Conservation (phyloP, 1,284 basidiomycete genomes). For the Ustilago sp. region DNA sequence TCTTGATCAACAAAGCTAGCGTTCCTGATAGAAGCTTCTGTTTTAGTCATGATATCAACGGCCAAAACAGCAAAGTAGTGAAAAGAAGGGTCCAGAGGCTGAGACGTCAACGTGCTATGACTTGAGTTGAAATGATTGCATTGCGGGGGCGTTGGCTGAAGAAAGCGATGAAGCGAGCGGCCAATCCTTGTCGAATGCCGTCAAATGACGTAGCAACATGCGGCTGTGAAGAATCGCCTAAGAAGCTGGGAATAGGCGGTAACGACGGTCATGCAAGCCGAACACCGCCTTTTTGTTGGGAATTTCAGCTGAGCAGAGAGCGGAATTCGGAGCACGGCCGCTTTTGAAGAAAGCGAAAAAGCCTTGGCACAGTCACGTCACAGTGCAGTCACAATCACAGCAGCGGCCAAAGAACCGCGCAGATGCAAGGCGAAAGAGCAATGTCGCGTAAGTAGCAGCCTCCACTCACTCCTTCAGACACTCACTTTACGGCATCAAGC, state of each 20-base stretch:
- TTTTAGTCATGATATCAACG: neutral
- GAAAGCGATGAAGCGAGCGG: neutral
- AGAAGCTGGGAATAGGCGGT: neutral
- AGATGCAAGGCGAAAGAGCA: neutral
- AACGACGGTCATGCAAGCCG: neutral
- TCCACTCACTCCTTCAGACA: slow-evolving; percentile 11
- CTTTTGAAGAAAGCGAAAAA: neutral
- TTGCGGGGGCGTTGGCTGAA: neutral
- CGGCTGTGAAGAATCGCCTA: slow-evolving; percentile 6
- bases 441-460: slow-evolving; percentile 6
- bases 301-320: slow-evolving; percentile 3
- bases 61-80: neutral
- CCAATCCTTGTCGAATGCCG: slow-evolving; percentile 4
- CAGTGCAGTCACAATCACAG: neutral
- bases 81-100: neutral
- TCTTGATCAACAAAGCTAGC: too few relatives aligned
- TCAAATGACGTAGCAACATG: slow-evolving; percentile 2
- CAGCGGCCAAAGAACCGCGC: slow-evolving; percentile 1
- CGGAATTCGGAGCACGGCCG: neutral
- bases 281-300: slow-evolving; percentile 12
- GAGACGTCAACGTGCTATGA: neutral
- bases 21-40: neutral
- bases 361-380: slow-evolving; percentile 1
- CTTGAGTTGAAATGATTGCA: neutral
- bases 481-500: slow-evolving; percentile 2